Evolutionary conservation across 2,329 filamentous ascomycete species (phyloP).

Genomic region (Fusarium chlamydosporum): DNA sequence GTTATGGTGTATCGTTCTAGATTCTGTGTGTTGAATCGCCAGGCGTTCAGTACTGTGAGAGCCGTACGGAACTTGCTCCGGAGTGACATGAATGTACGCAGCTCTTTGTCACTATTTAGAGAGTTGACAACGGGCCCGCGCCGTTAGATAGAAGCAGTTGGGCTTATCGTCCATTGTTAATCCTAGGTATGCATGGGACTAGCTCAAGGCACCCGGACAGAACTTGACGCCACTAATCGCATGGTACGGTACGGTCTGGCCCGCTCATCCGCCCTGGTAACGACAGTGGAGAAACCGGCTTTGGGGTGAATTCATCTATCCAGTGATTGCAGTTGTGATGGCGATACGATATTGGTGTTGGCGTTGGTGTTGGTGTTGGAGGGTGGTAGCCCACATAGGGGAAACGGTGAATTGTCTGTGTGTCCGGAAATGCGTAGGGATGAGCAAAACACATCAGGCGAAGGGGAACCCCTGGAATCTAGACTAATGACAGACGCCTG

Average conservation of each 20-base stretch:
- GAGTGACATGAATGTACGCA: not conserved
- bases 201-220: constrained; percentile 25
- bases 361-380: constrained; percentile 14
- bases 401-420: constrained; percentile 19
- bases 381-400: constrained; percentile 22
- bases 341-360: constrained; percentile 4
- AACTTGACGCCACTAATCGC: constrained; percentile 28
- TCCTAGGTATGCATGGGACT: constrained; percentile 1
- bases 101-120: not conserved
- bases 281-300: constrained; percentile 2
- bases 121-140: not conserved
- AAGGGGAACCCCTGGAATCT: not conserved
- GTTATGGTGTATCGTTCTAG: not conserved
- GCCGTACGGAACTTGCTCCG: not conserved
- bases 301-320: constrained; percentile 1
- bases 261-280: constrained; percentile 27
- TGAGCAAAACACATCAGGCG: not conserved
- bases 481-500: constrained; percentile 8
- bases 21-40: not conserved
- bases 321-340: constrained; percentile 26
- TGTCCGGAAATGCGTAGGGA: constrained; percentile 15
- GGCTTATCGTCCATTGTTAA: constrained; percentile 12
- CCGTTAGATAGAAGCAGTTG: constrained; percentile 5
- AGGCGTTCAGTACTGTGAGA: not conserved
- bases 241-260: constrained; percentile 13